Evolutionary conservation across 73 alveolate genomes (phyloP), one percentile per base, ranked within the genome.

Genomic region (Paramecium caudatum): DNA sequence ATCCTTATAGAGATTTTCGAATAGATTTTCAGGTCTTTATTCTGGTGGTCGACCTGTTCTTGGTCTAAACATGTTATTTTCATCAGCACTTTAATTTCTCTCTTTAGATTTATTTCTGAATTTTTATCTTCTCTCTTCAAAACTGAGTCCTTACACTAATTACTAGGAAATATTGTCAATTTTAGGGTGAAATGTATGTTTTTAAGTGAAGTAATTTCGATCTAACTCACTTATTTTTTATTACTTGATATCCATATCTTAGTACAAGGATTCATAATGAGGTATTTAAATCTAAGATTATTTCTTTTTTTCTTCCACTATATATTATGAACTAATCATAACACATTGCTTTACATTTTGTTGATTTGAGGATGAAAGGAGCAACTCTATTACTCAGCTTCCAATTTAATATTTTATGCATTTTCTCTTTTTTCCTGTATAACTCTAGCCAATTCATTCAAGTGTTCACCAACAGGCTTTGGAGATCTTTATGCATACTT

Each of bases 101-200:
- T 74, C 88, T 43, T 45, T 74, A 0, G 62, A 74, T 23, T 74
- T 27, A 39, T 36, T 27, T 74, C 65, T 74, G 43, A 5, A 74
- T 19, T 74, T 74, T 74, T 36, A 13, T 74, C 47, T 27, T 74
- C 88, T 74, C 32, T 74, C 88, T 23, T 74, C 88, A 74, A 74
- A 74, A 74, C 88, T 74, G 13, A 74, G 43, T 36, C 88, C 88
- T 21, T 74, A 74, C 36, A 74, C 88, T 9, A 74, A 12, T 74
- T 74, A 4, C 21, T 74, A n/a, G 16, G 88, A 74, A 1, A 39
- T 41, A 19, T 37, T 15, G 43, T 74, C 88, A 21, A 74, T 74
- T 74, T 74, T 74, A 41, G 88, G 88, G 43, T 74, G 88, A 45
- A 74, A 74, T 74, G 88, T 37, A 39, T 74, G 68, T 17, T 74